Evolutionary conservation across 2,329 filamentous ascomycete species (phyloP), one percentile per base, ranked within the genome.

Genomic region (Xylariaceae sp.): DNA sequence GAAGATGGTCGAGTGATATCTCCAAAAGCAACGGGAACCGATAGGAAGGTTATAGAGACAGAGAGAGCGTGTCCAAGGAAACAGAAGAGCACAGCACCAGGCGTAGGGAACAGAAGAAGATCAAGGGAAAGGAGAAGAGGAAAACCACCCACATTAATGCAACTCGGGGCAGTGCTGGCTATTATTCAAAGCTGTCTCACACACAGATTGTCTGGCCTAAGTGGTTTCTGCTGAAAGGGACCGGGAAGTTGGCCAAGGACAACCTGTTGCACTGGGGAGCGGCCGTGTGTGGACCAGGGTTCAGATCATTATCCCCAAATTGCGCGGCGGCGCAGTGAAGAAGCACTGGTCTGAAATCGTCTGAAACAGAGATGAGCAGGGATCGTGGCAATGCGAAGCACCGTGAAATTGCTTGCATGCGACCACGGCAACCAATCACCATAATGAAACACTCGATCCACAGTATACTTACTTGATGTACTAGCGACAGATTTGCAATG

Each of bases 341-440:
- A 18, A 35, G 33, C 19, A 18, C n/a, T 39, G 50, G 43, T 54
- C 52, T 59, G 59, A 62, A 57, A 58, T 55, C 51, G 59, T 57
- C 56, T 65, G 62, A 65, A 65, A 65, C 63, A 49, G 50, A 47
- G 34, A 50, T 44, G 47, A 47, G 50, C 53, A 54, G 54, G 60
- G 54, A 46, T 53, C 39, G 22, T 24, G 44, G 42, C 53, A 43
- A 32, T 24, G 30, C 30, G 30, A 8, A 15, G 7, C 13, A 26
- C 22, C 11, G 6, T 6, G 22, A 26, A 26, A 26, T 26, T 17
- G 30, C 30, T 6, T 15, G 13, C 7, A 32, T n/a, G 13, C 30
- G 30, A 6, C 30, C 30, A 8, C 16, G 7, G 30, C 30, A 13
- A 13, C 30, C 30, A 32, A 32, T 32, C 30, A 17, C 13, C 30